Evolutionary conservation across 768 basidiomycete genomes (phyloP), one percentile per base, ranked within the genome.

Genomic region (Phaffia tasmanica): DNA sequence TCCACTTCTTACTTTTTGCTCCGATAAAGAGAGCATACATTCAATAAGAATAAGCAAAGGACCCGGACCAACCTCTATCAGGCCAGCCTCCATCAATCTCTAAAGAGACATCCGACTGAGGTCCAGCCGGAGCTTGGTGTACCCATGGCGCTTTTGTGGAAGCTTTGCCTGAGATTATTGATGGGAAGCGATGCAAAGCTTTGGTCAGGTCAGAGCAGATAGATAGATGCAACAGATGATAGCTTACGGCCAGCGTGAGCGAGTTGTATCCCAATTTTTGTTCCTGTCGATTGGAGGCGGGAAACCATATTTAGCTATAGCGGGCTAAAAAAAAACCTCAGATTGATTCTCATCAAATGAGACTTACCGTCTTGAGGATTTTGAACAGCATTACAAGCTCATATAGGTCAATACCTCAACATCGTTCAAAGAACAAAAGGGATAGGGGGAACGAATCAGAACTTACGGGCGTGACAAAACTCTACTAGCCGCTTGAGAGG

Each of bases 181-280:
- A n/a, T 42, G 11, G 35, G 35, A 42, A 5, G 5, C n/a, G n/a
- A 54, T 54, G 53, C 29, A 16, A 54, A 29, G 15, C 5, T 23
- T 23, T 16, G 53, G 15, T 54, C 4, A 54, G 15, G 53, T 54
- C 53, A 23, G 53, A 23, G 15, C 53, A 29, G 15, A 54, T 30
- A 54, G n/a, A 54, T 30, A 23, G 29, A 15, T 5, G 4, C 29
- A 15, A 29, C 9, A 54, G 53, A 16, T 54, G 53, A 54, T 23
- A 29, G 15, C 29, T 54, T 68, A 1, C 87, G 79, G 0, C 88
- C 87, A 0, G 85, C 86, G 73, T 91, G 88, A 0, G 83, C 82
- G 23, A 92, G 82, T 73, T 92, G 89, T 42, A 92, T 80, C 1
- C 86, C 89, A 30, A 91, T 84, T 57, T 81, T 79, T 0, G 84